Evolutionary conservation across 768 basidiomycete genomes (phyloP).

Genomic region (Lepiota brunneoincarnata): DNA sequence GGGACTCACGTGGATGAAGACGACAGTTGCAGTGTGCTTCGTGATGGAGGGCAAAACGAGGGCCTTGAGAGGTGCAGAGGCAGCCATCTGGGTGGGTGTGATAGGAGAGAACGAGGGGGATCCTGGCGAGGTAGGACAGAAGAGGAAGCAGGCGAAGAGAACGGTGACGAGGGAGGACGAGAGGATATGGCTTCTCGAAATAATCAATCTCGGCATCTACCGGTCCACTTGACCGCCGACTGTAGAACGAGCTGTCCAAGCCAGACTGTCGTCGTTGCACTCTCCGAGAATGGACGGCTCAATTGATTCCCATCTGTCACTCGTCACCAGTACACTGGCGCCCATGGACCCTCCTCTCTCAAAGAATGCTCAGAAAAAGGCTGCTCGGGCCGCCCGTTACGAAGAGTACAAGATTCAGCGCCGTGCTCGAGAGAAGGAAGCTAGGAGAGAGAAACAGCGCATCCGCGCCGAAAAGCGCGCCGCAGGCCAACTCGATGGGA

Average conservation of each 20-base stretch:
- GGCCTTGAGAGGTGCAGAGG: conserved; percentile 38
- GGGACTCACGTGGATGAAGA: conserved; percentile 80
- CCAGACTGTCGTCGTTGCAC: neutral
- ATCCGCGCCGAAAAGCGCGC: conserved; percentile 57
- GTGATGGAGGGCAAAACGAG: conserved; percentile 51
- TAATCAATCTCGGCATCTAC: conserved; percentile 49
- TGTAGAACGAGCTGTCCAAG: conserved; percentile 1
- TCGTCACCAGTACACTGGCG: conserved; percentile 4
- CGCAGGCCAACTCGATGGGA: conserved; percentile 58
- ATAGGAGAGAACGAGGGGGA: conserved; percentile 5
- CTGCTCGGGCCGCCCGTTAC: conserved; percentile 65
- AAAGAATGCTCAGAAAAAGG: conserved; percentile 77
- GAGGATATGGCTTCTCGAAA: conserved; percentile 27
- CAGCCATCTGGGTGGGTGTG: conserved; percentile 26
- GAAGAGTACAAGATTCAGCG: conserved; percentile 70
- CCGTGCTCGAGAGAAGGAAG: conserved; percentile 73
- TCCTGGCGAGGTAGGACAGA: conserved; percentile 14
- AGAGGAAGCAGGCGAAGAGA: conserved; percentile 21
- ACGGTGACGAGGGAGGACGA: conserved; percentile 21
- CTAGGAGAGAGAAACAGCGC: conserved; percentile 71
- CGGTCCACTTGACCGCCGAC: conserved; percentile 21
- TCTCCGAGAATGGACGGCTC: conserved; percentile 1
- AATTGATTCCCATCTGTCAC: conserved; percentile 8
- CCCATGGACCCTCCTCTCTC: conserved; percentile 39
- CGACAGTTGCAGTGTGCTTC: conserved; percentile 82